Base-by-base conservation (phyloP, 1,284 basidiomycete species). In the Heterobasidion annosum region DNA sequence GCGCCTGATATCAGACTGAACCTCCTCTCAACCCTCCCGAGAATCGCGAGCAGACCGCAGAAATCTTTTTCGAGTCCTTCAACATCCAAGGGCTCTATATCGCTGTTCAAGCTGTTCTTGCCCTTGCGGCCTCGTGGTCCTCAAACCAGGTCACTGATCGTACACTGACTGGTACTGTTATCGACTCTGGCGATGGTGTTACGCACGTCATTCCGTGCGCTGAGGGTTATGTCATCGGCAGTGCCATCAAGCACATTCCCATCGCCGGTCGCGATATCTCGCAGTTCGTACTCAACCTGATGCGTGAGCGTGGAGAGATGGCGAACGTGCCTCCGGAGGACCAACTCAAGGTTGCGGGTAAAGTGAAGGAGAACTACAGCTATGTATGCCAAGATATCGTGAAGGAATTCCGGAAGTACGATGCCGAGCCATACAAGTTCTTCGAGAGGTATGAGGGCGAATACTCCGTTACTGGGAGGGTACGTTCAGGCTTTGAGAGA, bases 341-440 rank as follows among this genome's bases (percentile, higher is more conserved):
- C 68, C 93, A 96, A 63, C 69, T 98, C 50, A 83, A 84, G 59
- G 85, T 98, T 15, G 95, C 97, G 16, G 83, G 93, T 57, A 95
- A 88, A 71, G 92, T 99, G 66, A 99, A 99, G 75, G 97, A 99
- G 74, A 92, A 95, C 68, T 98, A 95, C 74, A 94, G 91, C 63
- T 99, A 99, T 68, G 94, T 98, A 46, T 99, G 97, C 69, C 95
- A 98, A 69, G 97, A 99, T 69, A 98, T 99, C 65, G 96, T 99
- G 59, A 91, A 94, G 72, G 97, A 99, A 76, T 98, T 99, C 71
- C 83, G 93, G 65, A 98, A 98, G 72, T 99, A 95, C 71, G 97
- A 99, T 68, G 81, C 85, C 56, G 96, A 99, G 66, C 97, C 96
- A 2, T 89, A 91, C 74, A 98, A 96, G 73, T 90, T 93, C 75